Evolutionary conservation across 176 grass and related monocot genomes (phyloP).

Genomic region (Oryza glaberrima): DNA sequence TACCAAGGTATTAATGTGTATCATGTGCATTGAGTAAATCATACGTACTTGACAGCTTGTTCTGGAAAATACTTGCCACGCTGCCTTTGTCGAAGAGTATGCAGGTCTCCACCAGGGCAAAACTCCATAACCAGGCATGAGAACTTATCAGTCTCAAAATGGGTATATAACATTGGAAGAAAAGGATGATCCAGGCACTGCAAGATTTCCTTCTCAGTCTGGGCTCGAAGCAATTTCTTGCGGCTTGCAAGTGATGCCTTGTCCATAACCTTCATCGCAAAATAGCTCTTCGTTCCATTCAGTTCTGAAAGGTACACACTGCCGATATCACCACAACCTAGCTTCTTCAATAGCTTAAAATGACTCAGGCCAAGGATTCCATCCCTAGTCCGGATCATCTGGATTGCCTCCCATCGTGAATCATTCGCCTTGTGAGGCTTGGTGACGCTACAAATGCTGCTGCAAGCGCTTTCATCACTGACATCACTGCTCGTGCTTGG

Average conservation of each 20-base stretch:
- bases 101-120: constrained; percentile 79
- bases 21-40: background rate
- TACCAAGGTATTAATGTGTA: too few relatives aligned
- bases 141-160: constrained; percentile 89
- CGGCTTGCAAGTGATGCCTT: constrained; percentile 68
- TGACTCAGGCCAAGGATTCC: constrained; percentile 70
- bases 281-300: constrained; percentile 75
- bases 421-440: constrained; percentile 86
- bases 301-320: constrained; percentile 84
- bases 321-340: constrained; percentile 86
- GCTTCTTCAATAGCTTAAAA: constrained; percentile 71
- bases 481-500: constrained; percentile 65
- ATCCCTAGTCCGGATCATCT: constrained; percentile 51
- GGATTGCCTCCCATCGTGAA: constrained; percentile 82
- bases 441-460: constrained; percentile 61
- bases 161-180: constrained; percentile 73
- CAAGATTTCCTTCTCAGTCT: constrained; percentile 84
- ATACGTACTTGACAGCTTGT: constrained; percentile 85
- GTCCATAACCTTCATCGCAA: constrained; percentile 92
- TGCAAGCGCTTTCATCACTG: constrained; percentile 80
- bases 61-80: constrained; percentile 80
- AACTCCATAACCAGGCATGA: constrained; percentile 91
- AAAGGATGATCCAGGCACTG: constrained; percentile 84
- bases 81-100: constrained; percentile 73
- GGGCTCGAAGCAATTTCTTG: constrained; percentile 77